These are phyloP conservation scores for Whalleya microplaca DNA, from an alignment of 2,329 filamentous ascomycete genomes.

Conservation along the genomic window DNA sequence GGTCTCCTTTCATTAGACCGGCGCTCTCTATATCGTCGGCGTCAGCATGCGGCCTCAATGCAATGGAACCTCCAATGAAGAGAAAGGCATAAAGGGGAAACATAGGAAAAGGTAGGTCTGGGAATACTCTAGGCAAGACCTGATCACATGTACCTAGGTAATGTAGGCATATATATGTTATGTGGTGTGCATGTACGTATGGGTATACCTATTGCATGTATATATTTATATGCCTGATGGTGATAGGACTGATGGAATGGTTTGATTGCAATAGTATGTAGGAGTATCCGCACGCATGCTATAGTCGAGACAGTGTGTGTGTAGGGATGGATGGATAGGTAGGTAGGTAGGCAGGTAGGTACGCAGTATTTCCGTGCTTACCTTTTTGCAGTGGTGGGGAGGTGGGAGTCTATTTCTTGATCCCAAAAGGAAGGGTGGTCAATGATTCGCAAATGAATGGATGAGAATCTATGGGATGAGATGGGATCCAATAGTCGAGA, in stretches of 20 bases:
- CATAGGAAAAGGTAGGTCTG: not conserved
- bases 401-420: not conserved
- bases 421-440: not conserved
- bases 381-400: not conserved
- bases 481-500: conserved; percentile 26
- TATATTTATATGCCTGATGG: not conserved
- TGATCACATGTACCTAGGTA: no score
- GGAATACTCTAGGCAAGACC: no score
- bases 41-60: not conserved
- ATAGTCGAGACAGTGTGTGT: conserved; percentile 2
- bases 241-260: not conserved
- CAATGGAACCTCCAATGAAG: no score
- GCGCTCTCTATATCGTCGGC: not conserved
- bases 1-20: not conserved
- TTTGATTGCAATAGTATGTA: not conserved
- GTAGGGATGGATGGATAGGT: no score
- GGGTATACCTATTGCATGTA: not conserved
- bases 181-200: not conserved
- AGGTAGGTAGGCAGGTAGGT: no score
- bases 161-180: no score
- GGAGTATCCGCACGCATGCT: not conserved
- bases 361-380: conserved; percentile 9
- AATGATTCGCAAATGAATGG: not conserved
- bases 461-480: not conserved
- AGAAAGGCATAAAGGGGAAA: not conserved